A percentile compares a stretch with the other conserved stretches of the same genome.
These are phyloP conservation scores for Schrenkiella parvula DNA, from an alignment of 345 rosid species.

Conservation along the genomic window DNA sequence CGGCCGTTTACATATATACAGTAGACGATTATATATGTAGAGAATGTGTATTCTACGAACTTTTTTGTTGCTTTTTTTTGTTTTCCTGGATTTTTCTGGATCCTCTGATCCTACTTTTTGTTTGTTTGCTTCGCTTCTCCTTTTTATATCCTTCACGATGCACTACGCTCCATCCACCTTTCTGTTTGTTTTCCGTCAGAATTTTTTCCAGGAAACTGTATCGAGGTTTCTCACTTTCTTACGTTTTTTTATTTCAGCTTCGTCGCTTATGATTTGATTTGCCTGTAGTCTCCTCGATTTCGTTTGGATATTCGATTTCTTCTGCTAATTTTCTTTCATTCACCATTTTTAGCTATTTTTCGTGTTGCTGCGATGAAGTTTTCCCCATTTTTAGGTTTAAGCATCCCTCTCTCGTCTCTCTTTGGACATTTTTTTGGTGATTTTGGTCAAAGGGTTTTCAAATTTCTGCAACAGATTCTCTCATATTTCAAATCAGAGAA, in stretches of 20 bases:
- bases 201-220: neutral
- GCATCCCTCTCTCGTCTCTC: neutral
- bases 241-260: neutral
- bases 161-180: slow-evolving; percentile 2
- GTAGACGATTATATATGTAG: neutral
- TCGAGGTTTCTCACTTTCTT: neutral
- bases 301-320: neutral
- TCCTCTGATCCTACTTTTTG: neutral
- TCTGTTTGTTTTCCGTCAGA: slow-evolving; percentile 17
- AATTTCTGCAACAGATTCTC: slow-evolving; percentile 1
- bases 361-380: neutral
- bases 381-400: slow-evolving; percentile 16
- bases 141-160: neutral
- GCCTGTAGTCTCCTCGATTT: neutral
- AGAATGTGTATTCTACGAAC: neutral
- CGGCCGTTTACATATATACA: neutral
- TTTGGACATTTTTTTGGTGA: no score
- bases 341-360: neutral
- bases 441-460: neutral
- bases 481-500: neutral
- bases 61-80: neutral
- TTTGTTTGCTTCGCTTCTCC: neutral
- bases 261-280: neutral
- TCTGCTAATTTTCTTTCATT: slow-evolving; percentile 5
- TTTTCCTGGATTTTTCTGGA: neutral